A percentile compares a stretch with the other conserved stretches of the same genome.
phyloP scores from a whole-genome alignment of 83 land plant species.

The Diphasiastrum complanatum region DNA sequence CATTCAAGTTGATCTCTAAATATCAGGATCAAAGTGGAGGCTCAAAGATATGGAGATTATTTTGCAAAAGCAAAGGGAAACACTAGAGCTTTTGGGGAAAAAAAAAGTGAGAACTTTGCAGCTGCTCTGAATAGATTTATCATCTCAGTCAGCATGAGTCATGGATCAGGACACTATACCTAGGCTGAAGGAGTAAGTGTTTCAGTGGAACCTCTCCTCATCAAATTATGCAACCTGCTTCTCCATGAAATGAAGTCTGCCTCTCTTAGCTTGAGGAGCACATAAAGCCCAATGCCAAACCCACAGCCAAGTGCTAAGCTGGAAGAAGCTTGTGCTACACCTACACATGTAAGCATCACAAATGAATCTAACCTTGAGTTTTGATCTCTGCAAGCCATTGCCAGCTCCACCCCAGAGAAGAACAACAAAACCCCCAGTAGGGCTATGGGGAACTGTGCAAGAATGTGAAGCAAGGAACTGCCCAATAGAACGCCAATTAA shows the following conservation, averaged over 20 bases:
- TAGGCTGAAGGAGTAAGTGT: too few relatives aligned
- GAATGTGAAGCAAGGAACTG: constrained; percentile 40
- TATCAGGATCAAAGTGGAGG: too few relatives aligned
- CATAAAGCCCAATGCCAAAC: constrained; percentile 42
- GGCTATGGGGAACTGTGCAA: constrained; percentile 58
- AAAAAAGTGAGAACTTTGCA: too few relatives aligned
- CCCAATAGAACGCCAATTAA: constrained; percentile 51
- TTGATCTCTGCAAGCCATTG: constrained; percentile 79
- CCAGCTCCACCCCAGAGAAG: constrained; percentile 75
- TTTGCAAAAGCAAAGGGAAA: too few relatives aligned
- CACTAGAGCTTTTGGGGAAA: too few relatives aligned
- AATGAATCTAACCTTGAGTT: constrained; percentile 55
- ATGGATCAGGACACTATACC: too few relatives aligned
- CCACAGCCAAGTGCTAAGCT: constrained; percentile 66
- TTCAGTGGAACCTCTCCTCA: too few relatives aligned
- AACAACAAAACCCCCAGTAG: constrained; percentile 65
- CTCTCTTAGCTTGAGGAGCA: constrained; percentile 48
- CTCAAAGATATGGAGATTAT: too few relatives aligned
- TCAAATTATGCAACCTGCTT: too few relatives aligned
- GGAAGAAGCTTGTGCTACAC: constrained; percentile 52
- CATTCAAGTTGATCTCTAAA: too few relatives aligned
- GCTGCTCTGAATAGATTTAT: too few relatives aligned
- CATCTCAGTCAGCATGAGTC: too few relatives aligned
- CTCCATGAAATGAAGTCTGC: constrained; percentile 12
- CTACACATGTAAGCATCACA: constrained; percentile 65